These are phyloP conservation scores for Lojkania enalia DNA, from an alignment of 2,329 filamentous ascomycete genomes.

Conservation along the genomic window DNA sequence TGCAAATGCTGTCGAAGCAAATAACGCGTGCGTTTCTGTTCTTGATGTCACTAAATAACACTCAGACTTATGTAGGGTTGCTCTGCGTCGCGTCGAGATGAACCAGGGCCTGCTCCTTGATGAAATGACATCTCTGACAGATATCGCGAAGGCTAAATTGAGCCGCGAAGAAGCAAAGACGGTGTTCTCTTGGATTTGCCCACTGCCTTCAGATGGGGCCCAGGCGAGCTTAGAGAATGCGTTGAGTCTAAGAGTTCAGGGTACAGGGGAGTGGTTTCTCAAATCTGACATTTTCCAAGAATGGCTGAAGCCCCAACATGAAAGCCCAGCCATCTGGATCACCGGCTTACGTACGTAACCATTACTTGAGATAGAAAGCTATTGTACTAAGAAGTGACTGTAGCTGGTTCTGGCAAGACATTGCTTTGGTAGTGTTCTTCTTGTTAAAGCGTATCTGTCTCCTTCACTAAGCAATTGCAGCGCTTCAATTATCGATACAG, in stretches of 20 bases:
- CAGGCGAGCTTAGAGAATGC: constrained; percentile 8
- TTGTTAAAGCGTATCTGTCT: too few relatives aligned
- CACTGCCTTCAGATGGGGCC: constrained; percentile 3
- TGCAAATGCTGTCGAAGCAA: constrained; percentile 11
- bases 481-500: constrained; percentile 8
- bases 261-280: constrained; percentile 9
- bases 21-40: constrained; percentile 1
- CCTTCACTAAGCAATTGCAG: neutral
- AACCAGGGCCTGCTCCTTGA: neutral
- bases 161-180: neutral
- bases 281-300: constrained; percentile 7
- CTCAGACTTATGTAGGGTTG: neutral
- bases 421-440: constrained; percentile 5
- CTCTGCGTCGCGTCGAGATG: constrained; percentile 7
- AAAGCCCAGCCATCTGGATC: constrained; percentile 3
- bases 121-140: constrained; percentile 3
- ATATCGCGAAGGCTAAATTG: constrained; percentile 1
- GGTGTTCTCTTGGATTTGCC: constrained; percentile 7
- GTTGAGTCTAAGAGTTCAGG: neutral
- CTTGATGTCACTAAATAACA: neutral
- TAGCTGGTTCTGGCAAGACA: constrained; percentile 9
- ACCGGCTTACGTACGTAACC: constrained; percentile 5
- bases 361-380: neutral
- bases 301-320: constrained; percentile 1
- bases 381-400: neutral